Conservation (phyloP, 495 filamentous ascomycete genomes). For the Talaromyces adpressus region DNA sequence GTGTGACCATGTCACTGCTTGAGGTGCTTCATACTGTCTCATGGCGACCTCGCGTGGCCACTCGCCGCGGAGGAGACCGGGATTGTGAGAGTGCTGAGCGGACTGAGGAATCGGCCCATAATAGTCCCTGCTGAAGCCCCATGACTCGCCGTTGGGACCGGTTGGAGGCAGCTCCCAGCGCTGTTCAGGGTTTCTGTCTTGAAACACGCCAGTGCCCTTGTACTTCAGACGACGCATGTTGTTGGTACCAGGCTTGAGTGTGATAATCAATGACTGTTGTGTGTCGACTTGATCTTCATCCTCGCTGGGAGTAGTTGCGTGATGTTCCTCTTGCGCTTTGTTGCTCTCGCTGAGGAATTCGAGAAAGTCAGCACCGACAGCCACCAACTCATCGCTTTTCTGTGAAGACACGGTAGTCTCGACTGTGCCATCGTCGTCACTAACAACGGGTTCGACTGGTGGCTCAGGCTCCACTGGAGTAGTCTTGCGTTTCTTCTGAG, state of each 20-base stretch:
- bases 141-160: not conserved
- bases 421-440: not conserved
- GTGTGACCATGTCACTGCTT: conserved; percentile 5
- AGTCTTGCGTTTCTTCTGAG: conserved; percentile 2
- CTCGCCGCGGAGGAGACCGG: conserved; percentile 4
- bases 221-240: not conserved
- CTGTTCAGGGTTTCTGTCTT: conserved; percentile 6
- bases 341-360: not conserved
- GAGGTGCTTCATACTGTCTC: conserved; percentile 7
- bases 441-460: not conserved
- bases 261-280: not conserved
- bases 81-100: conserved; percentile 3
- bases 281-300: not conserved
- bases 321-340: not conserved
- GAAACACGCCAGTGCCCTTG: conserved; percentile 6
- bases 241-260: not conserved
- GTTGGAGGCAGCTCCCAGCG: conserved; percentile 5
- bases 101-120: conserved; percentile 3
- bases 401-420: not conserved
- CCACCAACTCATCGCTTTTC: not conserved
- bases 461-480: not conserved
- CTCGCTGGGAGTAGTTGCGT: not conserved
- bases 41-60: conserved; percentile 6
- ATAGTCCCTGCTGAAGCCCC: conserved; percentile 8
- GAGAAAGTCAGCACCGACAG: not conserved